A percentile compares a stretch with the other conserved stretches of the same genome.
Conservation (phyloP, 352 stramenopile species). For the Pilasporangium apinafurcum region DNA sequence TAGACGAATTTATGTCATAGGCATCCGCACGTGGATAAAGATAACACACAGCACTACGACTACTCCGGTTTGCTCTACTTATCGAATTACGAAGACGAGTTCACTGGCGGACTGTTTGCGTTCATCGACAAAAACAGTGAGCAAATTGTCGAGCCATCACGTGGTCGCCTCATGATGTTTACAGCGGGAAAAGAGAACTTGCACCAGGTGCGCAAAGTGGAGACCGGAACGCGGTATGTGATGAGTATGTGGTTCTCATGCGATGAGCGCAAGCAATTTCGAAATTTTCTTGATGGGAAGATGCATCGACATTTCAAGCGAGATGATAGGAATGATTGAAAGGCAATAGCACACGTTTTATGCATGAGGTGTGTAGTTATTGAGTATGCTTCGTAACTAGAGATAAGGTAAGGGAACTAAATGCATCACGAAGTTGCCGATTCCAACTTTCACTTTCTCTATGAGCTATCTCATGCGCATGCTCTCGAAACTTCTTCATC, state of each 20-base stretch:
- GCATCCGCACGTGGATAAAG: constrained; percentile 89
- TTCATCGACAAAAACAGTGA: constrained; percentile 81
- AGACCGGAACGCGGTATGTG: constrained; percentile 77
- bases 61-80: constrained; percentile 90
- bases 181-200: constrained; percentile 86
- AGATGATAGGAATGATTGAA: constrained; percentile 13
- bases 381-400: constrained; percentile 13
- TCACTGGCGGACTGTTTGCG: constrained; percentile 85
- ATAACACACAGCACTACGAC: constrained; percentile 92
- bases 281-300: constrained; percentile 88
- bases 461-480: constrained; percentile 27
- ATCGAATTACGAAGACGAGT: constrained; percentile 74
- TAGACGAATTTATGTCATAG: constrained; percentile 20
- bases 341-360: background rate
- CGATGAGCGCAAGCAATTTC: constrained; percentile 73
- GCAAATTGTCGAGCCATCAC: constrained; percentile 64
- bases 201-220: constrained; percentile 73
- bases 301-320: constrained; percentile 75
- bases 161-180: constrained; percentile 86
- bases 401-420: constrained; percentile 37
- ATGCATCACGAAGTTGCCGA: constrained; percentile 37
- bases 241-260: constrained; percentile 94
- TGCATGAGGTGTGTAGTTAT: background rate
- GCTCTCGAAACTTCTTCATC: constrained; percentile 50
- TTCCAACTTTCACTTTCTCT: constrained; percentile 33